A percentile compares a stretch with the other conserved stretches of the same genome.
Conservation (phyloP, 768 basidiomycete genomes). For the Tricholoma hemisulphureum region DNA sequence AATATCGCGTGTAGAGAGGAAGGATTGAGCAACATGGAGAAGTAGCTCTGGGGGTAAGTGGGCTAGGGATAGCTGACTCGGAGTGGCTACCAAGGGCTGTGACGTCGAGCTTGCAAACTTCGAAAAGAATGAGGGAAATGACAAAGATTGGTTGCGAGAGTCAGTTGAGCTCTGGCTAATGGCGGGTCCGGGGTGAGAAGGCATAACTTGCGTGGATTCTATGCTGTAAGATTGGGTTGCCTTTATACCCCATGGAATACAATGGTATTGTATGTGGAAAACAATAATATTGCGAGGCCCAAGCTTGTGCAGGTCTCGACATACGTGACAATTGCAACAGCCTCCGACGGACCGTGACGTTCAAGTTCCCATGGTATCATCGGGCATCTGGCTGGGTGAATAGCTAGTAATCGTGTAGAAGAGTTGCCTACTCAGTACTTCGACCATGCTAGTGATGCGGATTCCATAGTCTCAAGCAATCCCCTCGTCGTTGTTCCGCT, state of each 20-base stretch:
- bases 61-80: not conserved
- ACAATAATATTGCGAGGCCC: not conserved
- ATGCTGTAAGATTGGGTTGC: not conserved
- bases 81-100: no score
- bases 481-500: no score
- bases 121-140: not conserved
- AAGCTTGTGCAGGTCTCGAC: no score
- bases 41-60: slow-evolving; percentile 14
- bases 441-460: no score
- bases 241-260: not conserved
- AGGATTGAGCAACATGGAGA: slow-evolving; percentile 11
- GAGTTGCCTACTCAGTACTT: no score
- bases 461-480: no score
- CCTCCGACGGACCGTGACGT: no score
- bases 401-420: no score
- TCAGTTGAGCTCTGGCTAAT: not conserved
- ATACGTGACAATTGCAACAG: no score
- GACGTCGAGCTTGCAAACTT: not conserved
- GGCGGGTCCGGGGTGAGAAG: not conserved
- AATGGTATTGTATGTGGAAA: not conserved
- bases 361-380: no score
- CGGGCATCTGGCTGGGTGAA: no score
- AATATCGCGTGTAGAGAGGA: slow-evolving; percentile 11
- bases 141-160: not conserved
- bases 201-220: not conserved